phyloP scores from a whole-genome alignment of 1,284 basidiomycete genomes.

The Bjerkandera adusta region DNA sequence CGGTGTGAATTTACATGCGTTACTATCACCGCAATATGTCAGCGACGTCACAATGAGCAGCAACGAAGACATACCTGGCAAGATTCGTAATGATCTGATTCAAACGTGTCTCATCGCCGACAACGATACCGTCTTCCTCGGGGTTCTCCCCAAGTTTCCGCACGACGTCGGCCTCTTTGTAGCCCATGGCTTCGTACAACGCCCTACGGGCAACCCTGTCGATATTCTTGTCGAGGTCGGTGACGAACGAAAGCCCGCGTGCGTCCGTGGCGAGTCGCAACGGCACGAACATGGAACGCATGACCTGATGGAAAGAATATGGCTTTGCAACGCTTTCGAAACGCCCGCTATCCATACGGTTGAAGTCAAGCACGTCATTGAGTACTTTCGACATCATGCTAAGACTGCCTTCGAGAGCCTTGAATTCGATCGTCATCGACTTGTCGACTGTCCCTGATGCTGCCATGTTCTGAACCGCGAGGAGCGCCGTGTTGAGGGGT shows the following conservation, averaged over 20 bases:
- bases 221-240: constrained; percentile 71
- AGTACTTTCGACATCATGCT: constrained; percentile 93
- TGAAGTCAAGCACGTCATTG: constrained; percentile 84
- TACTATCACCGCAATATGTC: constrained; percentile 37
- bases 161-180: constrained; percentile 38
- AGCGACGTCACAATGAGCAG: background rate
- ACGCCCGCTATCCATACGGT: constrained; percentile 77
- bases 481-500: constrained; percentile 85
- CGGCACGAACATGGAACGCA: constrained; percentile 78
- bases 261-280: constrained; percentile 75
- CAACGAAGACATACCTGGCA: constrained; percentile 48
- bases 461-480: constrained; percentile 89
- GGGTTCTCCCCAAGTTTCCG: constrained; percentile 40
- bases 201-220: constrained; percentile 63
- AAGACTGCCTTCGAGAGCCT: constrained; percentile 77
- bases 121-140: constrained; percentile 62
- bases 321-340: constrained; percentile 74
- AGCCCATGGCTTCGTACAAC: constrained; percentile 56
- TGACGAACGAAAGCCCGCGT: constrained; percentile 64
- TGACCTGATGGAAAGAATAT: constrained; percentile 82
- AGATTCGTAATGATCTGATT: constrained; percentile 80
- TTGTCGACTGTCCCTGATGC: constrained; percentile 63
- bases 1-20: constrained; percentile 81
- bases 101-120: constrained; percentile 79
- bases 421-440: constrained; percentile 76